Evolutionary conservation across 768 basidiomycete genomes (phyloP).

Genomic region (Rhodotorula taiwanensis): DNA sequence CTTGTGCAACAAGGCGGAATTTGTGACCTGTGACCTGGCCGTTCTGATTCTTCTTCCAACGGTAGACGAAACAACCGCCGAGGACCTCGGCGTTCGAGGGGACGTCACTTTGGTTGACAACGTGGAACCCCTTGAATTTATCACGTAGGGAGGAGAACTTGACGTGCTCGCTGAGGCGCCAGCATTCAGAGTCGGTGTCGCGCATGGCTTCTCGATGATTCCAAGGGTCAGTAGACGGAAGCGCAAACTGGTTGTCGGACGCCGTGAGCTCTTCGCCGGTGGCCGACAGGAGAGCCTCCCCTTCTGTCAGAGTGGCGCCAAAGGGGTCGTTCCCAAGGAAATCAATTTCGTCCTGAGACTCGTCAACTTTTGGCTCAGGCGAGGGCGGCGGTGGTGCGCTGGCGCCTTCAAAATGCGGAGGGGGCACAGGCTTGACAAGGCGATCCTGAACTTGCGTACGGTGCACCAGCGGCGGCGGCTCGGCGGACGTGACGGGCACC

Average conservation of each 20-base stretch:
- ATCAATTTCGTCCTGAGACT: neutral
- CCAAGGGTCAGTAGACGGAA: neutral
- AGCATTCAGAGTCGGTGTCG: neutral
- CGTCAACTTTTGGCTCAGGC: neutral
- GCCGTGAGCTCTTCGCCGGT: neutral
- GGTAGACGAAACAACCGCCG: slow-evolving; percentile 11
- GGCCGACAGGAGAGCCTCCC: neutral
- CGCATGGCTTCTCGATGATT: slow-evolving; percentile 4
- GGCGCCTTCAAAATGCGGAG: no score
- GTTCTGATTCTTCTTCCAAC: neutral
- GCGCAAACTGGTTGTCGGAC: neutral
- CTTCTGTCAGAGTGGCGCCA: neutral
- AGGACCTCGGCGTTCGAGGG: slow-evolving; percentile 45
- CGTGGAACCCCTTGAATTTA: slow-evolving; percentile 44
- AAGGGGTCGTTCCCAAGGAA: no score
- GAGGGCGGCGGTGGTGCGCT: neutral
- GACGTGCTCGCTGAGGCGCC: slow-evolving; percentile 23
- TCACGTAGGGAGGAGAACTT: slow-evolving; percentile 7
- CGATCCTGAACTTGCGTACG: no score
- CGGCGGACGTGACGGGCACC: no score
- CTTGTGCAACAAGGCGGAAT: neutral
- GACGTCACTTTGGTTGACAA: slow-evolving; percentile 35
- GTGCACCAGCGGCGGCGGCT: no score
- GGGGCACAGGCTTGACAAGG: no score
- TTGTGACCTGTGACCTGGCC: neutral